phyloP scores from a whole-genome alignment of 768 basidiomycete genomes.

The Tylopilus sp. region DNA sequence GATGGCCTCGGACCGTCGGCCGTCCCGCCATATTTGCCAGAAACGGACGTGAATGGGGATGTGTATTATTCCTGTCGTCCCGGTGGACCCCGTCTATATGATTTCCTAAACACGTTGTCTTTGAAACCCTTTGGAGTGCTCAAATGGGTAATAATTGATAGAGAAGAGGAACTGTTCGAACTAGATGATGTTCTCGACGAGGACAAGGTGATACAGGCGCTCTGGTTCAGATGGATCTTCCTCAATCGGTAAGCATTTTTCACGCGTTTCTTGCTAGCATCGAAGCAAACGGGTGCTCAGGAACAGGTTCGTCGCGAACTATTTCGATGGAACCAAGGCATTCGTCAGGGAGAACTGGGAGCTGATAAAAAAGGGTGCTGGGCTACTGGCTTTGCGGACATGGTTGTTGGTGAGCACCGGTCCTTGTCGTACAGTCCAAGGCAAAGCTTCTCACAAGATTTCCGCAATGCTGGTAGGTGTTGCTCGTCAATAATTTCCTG shows the following conservation, averaged over 20 bases:
- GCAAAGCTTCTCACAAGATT: not conserved
- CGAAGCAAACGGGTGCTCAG: constrained; percentile 30
- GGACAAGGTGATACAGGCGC: constrained; percentile 73
- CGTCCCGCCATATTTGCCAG: constrained; percentile 46
- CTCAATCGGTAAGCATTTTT: constrained; percentile 47
- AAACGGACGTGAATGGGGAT: constrained; percentile 44
- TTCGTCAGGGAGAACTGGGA: constrained; percentile 64
- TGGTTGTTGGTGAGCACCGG: constrained; percentile 51
- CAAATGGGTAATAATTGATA: constrained; percentile 65
- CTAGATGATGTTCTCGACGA: constrained; percentile 68
- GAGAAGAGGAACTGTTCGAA: constrained; percentile 76
- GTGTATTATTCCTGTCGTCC: constrained; percentile 63
- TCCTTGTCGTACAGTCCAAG: not conserved
- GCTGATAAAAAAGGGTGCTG: constrained; percentile 68
- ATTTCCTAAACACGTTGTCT: constrained; percentile 57
- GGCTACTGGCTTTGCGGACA: constrained; percentile 58
- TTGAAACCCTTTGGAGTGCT: constrained; percentile 62
- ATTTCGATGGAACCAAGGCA: constrained; percentile 45
- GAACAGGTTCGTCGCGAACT: constrained; percentile 52
- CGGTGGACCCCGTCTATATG: constrained; percentile 61
- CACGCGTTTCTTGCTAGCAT: not conserved
- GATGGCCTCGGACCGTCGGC: constrained; percentile 52
- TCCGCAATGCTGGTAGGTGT: constrained; percentile 39
- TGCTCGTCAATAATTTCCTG: constrained; percentile 54
- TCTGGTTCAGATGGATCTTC: constrained; percentile 76